Base-by-base conservation (phyloP, 2,329 filamentous ascomycete species). In the Colletotrichum echinochloae region DNA sequence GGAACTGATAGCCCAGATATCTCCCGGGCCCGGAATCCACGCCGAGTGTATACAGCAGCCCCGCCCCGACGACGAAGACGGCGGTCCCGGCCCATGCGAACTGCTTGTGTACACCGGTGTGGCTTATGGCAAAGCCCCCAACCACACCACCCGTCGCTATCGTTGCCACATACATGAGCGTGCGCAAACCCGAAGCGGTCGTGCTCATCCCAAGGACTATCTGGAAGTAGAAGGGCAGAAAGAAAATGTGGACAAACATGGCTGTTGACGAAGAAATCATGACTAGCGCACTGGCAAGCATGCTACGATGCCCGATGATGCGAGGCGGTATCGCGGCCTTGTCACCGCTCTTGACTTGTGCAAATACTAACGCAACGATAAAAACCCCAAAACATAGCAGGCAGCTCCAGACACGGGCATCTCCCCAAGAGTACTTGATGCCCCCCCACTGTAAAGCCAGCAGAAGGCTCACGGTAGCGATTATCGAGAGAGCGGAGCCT, bases 161-260 rank as follows among this genome's bases (percentile, higher is more conserved):
- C 18, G n/a, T 23, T 3, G n/a, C n/a, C 30, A 57, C 30, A 7
- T 37, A 41, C 2, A 30, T 28, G 30, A 57, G 37, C 2, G 37
- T 35, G 74, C 86, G 86, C 75, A 88, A 84, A 61, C 87, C 87
- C 8, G 86, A 84, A 65, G 86, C 76, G 46, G 86, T 84, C 55
- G 87, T 84, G n/a, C 77, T 81, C 71, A 84, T 84, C 64, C 83
- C 85, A 71, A 86, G 81, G 64, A 57, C 28, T 2, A 41, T 18
- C 30, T 57, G 54, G 37, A 57, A 57, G 30, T 41, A 57, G 54
- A 57, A 37, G 7, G 54, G 54, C 1, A 57, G 54, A 55, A 75
- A 79, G 65, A 78, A 71, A 51, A 79, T 73, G 66, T 80, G 79
- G 18, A 77, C 65, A 30, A 37, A 37, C 54, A 57, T 35, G 28